Base-by-base conservation (phyloP, 306 rosid genomes). In the Lupinus albus region DNA sequence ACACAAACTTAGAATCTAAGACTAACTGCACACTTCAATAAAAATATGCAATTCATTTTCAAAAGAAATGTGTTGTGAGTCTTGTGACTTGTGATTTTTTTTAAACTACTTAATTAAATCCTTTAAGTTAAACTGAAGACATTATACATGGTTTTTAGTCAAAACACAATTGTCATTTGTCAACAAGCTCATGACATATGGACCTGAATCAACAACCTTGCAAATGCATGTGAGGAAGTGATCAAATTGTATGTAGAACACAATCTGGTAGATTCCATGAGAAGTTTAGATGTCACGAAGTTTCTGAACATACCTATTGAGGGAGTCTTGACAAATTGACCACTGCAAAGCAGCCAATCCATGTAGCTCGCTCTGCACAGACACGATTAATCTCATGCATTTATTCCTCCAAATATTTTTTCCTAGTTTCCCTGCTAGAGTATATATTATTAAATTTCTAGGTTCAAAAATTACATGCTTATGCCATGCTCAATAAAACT, bases 341-440 rank as follows among this genome's bases (percentile, higher is more conserved):
- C 95, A 89, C 72, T 89, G 96, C 85, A 92, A 76, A 78, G 98
- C 98, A 77, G 98, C 96, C 53, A 86, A 71, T 54, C 98, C 98
- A 64, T 92, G 88, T 66, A 92, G 91, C 75, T 92, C 91, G 48
- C 89, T 89, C 98, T 92, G 95, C 79, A 64, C 54, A 75, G 61
- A 52, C 73, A 82, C 48, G 57, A 65, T 78, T 25, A 78, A 73
- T 61, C 68, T 71, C 80, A 80, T 51, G 38, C 51, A 68, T 49
- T 75, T 32, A 80, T 64, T 63, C 77, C 39, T 64, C 77, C 61
- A 74, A 57, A 33, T 51, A 64, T 67, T 35, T 53, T 25, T 61
- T 39, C 61, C 61, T 64, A 80, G 65, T 67, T 61, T 71, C 16
- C 75, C 47, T 67, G 48, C 18, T 61, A 71, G 68, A 76, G 55